Evolutionary conservation across 352 stramenopile species (phyloP).

Genomic region (Phytophthora constricta): DNA sequence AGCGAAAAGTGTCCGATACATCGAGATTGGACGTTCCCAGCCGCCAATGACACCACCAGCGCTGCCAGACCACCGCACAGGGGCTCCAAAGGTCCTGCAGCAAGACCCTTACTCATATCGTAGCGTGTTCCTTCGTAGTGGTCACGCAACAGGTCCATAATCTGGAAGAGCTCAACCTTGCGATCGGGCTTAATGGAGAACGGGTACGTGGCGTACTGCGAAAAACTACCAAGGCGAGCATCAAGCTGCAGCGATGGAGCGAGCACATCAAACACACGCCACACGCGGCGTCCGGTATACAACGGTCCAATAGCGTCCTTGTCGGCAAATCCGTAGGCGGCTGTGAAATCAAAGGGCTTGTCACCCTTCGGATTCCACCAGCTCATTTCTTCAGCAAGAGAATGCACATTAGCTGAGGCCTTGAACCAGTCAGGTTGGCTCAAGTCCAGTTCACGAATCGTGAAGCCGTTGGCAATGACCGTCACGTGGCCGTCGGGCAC

Average conservation of each 20-base stretch:
- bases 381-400: constrained; percentile 83
- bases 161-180: constrained; percentile 58
- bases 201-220: constrained; percentile 83
- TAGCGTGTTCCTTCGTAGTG: constrained; percentile 93
- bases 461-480: constrained; percentile 93
- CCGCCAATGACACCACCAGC: constrained; percentile 58
- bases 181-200: constrained; percentile 88
- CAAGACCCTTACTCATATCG: constrained; percentile 85
- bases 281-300: constrained; percentile 87
- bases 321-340: constrained; percentile 69
- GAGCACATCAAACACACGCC: constrained; percentile 86
- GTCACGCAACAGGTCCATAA: constrained; percentile 89
- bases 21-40: constrained; percentile 92
- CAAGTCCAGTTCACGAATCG: constrained; percentile 90
- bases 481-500: constrained; percentile 91
- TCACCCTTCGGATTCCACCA: constrained; percentile 75
- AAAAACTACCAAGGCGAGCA: constrained; percentile 62
- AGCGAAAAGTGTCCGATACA: constrained; percentile 89
- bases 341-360: constrained; percentile 74
- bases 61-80: constrained; percentile 82
- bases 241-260: constrained; percentile 82
- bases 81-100: constrained; percentile 91
- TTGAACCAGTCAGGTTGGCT: constrained; percentile 85
- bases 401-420: constrained; percentile 87
- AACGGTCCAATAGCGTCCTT: constrained; percentile 66